Conservation (phyloP, 2,329 filamentous ascomycete genomes). For the Diplodia seriata region DNA sequence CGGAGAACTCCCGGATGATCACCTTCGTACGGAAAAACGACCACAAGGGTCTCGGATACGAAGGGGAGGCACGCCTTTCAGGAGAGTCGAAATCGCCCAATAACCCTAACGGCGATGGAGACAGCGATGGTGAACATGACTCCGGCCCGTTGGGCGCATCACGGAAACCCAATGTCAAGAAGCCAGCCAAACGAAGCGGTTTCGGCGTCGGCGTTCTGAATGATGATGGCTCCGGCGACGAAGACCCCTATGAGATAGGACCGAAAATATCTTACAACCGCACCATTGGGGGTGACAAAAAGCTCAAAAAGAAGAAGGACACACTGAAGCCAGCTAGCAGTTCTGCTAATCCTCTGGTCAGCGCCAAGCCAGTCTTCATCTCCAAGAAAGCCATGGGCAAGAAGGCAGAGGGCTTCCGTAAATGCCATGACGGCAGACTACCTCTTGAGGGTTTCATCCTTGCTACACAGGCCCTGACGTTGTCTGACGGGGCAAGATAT, state of each 20-base stretch:
- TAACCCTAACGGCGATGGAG: slow-evolving; percentile 43
- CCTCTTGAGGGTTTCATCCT: slow-evolving; percentile 83
- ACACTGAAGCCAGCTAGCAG: slow-evolving; percentile 48
- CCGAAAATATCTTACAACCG: slow-evolving; percentile 88
- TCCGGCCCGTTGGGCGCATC: slow-evolving; percentile 38
- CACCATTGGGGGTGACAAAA: slow-evolving; percentile 81
- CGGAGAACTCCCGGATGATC: slow-evolving; percentile 77
- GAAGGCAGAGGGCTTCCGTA: slow-evolving; percentile 60
- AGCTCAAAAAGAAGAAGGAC: slow-evolving; percentile 65
- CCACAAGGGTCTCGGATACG: slow-evolving; percentile 73
- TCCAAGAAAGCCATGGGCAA: slow-evolving; percentile 66
- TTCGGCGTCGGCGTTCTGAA: slow-evolving; percentile 91
- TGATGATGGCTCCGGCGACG: slow-evolving; percentile 92
- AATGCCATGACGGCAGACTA: slow-evolving; percentile 82
- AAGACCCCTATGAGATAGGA: slow-evolving; percentile 91
- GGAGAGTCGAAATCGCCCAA: slow-evolving; percentile 39
- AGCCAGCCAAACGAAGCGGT: slow-evolving; percentile 67
- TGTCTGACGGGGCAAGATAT: slow-evolving; percentile 57
- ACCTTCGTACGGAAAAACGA: slow-evolving; percentile 70
- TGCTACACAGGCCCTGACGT: slow-evolving; percentile 56
- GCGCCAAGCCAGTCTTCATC: slow-evolving; percentile 75
- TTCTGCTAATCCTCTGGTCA: slow-evolving; percentile 68
- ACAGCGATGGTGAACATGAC: slow-evolving; percentile 28
- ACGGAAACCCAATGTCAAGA: slow-evolving; percentile 49
- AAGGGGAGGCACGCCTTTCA: slow-evolving; percentile 63